Percentiles rank a stretch among this genome's conserved stretches.
These are phyloP conservation scores for Pseudozyma pruni DNA, from an alignment of 1,284 basidiomycete species.

Conservation along the genomic window DNA sequence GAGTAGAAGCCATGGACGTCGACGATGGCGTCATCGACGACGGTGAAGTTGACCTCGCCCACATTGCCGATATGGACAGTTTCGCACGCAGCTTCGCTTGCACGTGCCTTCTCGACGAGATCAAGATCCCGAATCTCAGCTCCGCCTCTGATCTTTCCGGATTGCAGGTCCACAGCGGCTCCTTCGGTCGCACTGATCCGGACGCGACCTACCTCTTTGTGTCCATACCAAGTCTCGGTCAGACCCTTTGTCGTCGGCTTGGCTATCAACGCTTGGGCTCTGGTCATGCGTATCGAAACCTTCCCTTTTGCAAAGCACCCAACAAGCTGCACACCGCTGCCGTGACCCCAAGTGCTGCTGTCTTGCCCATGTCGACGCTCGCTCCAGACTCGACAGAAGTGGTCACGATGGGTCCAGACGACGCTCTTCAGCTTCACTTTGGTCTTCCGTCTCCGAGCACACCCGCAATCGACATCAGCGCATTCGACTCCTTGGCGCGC, in stretches of 20 bases:
- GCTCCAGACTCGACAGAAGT: constrained; percentile 15
- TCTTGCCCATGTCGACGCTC: constrained; percentile 8
- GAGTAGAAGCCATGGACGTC: constrained; percentile 11
- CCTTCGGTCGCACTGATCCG: constrained; percentile 9
- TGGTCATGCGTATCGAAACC: constrained; percentile 3
- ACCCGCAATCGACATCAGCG: constrained; percentile 19
- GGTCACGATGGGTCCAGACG: constrained; percentile 5
- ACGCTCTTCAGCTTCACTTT: constrained; percentile 21
- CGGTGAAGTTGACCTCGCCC: constrained; percentile 21
- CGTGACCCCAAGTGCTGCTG: constrained; percentile 1
- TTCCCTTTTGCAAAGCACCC: constrained; percentile 33
- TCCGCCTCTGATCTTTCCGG: not conserved
- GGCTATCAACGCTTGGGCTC: constrained; percentile 22
- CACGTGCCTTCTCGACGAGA: constrained; percentile 53
- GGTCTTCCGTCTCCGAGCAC: constrained; percentile 20
- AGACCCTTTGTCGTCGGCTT: constrained; percentile 35
- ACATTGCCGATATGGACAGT: constrained; percentile 41
- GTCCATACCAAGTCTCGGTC: constrained; percentile 16
- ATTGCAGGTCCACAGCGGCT: constrained; percentile 12
- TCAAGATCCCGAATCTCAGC: constrained; percentile 16
- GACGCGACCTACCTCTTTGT: constrained; percentile 25
- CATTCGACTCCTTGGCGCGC: constrained; percentile 7
- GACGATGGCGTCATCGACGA: constrained; percentile 18
- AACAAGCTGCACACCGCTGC: constrained; percentile 15
- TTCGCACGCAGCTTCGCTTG: constrained; percentile 56